Evolutionary conservation across 2,329 filamentous ascomycete species (phyloP).

Genomic region (Phialemoniopsis sp.): DNA sequence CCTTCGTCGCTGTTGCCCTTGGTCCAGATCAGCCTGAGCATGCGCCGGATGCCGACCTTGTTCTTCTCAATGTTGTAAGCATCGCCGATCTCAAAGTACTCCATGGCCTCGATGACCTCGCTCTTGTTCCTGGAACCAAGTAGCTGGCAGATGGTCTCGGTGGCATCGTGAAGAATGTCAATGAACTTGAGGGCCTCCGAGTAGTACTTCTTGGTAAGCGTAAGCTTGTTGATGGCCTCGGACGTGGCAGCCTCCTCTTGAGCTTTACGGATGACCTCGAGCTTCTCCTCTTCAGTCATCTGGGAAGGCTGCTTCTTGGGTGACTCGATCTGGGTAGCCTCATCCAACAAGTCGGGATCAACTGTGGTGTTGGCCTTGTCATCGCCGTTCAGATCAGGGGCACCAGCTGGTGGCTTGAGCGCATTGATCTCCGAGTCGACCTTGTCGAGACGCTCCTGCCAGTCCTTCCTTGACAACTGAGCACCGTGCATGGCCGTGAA

Average conservation of each 20-base stretch:
- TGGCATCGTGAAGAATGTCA: slow-evolving; percentile 81
- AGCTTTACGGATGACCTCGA: slow-evolving; percentile 70
- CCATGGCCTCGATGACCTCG: slow-evolving; percentile 97
- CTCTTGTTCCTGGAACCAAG: slow-evolving; percentile 95
- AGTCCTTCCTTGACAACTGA: slow-evolving; percentile 78
- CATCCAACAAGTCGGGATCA: slow-evolving; percentile 76
- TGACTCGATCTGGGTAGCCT: slow-evolving; percentile 77
- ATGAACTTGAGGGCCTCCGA: slow-evolving; percentile 93
- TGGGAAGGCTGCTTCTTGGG: slow-evolving; percentile 56
- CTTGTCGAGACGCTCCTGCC: slow-evolving; percentile 75
- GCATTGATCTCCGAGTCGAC: slow-evolving; percentile 80
- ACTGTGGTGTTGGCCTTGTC: slow-evolving; percentile 64
- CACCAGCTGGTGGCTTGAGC: slow-evolving; percentile 72
- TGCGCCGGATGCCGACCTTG: slow-evolving; percentile 85
- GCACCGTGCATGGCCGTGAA: slow-evolving; percentile 90
- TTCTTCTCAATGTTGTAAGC: slow-evolving; percentile 95
- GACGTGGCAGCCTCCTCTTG: slow-evolving; percentile 85
- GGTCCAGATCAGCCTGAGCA: slow-evolving; percentile 97
- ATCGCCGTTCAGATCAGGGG: slow-evolving; percentile 69
- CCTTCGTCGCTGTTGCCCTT: slow-evolving; percentile 99
- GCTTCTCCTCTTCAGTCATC: slow-evolving; percentile 77
- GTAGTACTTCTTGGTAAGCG: slow-evolving; percentile 86
- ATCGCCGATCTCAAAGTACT: slow-evolving; percentile 93
- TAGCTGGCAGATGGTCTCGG: slow-evolving; percentile 76
- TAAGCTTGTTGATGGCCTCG: slow-evolving; percentile 82